These are phyloP conservation scores for Suillus placidus DNA, from an alignment of 768 basidiomycete species.

Conservation along the genomic window DNA sequence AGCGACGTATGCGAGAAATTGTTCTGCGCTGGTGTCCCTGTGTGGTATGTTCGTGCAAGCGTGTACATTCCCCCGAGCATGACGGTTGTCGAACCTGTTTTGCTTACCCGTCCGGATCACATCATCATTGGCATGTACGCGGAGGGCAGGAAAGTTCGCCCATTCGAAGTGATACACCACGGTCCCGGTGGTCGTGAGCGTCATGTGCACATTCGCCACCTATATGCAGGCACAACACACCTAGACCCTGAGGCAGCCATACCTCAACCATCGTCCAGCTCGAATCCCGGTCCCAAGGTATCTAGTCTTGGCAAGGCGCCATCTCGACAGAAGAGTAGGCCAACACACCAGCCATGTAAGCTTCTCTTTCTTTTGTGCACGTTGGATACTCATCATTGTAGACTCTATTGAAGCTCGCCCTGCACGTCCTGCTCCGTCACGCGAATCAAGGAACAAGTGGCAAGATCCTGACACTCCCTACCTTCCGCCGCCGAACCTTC, in stretches of 20 bases:
- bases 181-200: background rate
- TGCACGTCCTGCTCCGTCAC: background rate
- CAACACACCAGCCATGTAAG: background rate
- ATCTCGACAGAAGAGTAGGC: background rate
- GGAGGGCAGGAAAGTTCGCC: background rate
- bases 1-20: background rate
- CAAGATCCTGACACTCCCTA: background rate
- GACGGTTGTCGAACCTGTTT: background rate
- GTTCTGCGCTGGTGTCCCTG: background rate
- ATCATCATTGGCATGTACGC: background rate
- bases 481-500: background rate
- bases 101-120: background rate
- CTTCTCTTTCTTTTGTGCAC: background rate
- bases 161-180: background rate
- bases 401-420: background rate
- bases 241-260: background rate
- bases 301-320: constrained; percentile 1
- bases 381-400: background rate
- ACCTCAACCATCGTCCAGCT: constrained; percentile 5
- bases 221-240: constrained; percentile 1
- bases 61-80: background rate
- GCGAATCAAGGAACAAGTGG: constrained; percentile 2
- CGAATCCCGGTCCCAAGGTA: background rate
- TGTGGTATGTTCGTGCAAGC: background rate
- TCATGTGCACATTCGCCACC: background rate